Conservation (phyloP, 768 basidiomycete genomes). For the Pleurotus platypus region DNA sequence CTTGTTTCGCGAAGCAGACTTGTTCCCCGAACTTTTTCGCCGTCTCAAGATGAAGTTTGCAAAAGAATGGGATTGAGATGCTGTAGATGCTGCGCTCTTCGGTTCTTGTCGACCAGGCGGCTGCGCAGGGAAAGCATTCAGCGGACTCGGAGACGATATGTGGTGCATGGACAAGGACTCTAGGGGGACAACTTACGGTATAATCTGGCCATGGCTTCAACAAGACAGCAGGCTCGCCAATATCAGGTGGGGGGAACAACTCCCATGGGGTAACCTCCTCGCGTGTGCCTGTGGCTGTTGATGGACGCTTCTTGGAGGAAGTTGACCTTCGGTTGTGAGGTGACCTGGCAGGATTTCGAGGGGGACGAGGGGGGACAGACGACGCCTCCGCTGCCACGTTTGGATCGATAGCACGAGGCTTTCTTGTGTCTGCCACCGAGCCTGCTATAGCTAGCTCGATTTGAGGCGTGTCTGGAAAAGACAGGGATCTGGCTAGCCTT, state of each 20-base stretch:
- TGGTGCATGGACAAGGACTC: not conserved
- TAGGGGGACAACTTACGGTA: not conserved
- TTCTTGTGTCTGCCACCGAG: conserved; percentile 4
- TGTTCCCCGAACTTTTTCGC: conserved; percentile 5
- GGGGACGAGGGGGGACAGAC: not conserved
- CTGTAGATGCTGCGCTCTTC: not conserved
- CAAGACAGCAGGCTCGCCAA: not conserved
- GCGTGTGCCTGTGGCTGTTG: conserved; percentile 25
- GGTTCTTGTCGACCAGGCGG: not conserved
- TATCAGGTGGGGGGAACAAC: conserved; percentile 20
- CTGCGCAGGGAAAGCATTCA: not conserved
- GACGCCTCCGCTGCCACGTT: not conserved
- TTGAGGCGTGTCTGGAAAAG: not conserved
- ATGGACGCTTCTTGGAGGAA: conserved; percentile 12
- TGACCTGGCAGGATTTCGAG: not conserved
- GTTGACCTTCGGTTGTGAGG: not conserved
- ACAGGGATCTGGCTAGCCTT: conserved; percentile 4
- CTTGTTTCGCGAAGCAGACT: not conserved
- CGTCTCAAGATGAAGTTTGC: conserved; percentile 5
- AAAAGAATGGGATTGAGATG: conserved; percentile 1
- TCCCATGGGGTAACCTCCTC: conserved; percentile 40
- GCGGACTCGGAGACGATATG: not conserved
- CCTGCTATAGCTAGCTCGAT: not conserved
- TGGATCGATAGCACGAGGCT: not conserved
- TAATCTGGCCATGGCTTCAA: conserved; percentile 5